phyloP scores from a whole-genome alignment of 768 basidiomycete species.

The Dictyophora rubrovolvata region DNA sequence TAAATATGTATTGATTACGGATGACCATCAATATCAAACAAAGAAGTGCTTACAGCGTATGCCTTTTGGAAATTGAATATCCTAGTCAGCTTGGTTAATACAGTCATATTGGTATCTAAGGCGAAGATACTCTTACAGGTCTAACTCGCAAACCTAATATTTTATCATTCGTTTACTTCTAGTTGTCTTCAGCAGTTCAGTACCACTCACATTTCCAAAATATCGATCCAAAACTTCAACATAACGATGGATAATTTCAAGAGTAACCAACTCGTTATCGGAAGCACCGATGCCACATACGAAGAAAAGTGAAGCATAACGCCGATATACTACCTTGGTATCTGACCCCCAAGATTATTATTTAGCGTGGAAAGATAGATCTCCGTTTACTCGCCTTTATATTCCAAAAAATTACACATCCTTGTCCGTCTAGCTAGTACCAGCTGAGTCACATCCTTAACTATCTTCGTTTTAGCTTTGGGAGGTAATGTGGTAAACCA shows the following conservation, averaged over 20 bases:
- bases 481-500: conserved; percentile 85
- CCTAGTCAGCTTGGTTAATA: conserved; percentile 26
- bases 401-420: conserved; percentile 96
- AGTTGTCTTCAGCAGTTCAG: no score
- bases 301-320: conserved; percentile 95
- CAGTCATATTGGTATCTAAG: not conserved
- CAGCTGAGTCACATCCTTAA: conserved; percentile 91
- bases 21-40: not conserved
- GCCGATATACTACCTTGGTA: conserved; percentile 84
- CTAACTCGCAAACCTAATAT: conserved; percentile 78
- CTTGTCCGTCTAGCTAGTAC: conserved; percentile 78
- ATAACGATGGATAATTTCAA: conserved; percentile 70
- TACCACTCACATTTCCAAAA: conserved; percentile 71
- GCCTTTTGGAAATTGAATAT: conserved; percentile 99
- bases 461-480: conserved; percentile 80
- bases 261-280: conserved; percentile 87
- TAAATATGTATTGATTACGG: conserved; percentile 18
- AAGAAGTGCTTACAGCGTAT: conserved; percentile 50
- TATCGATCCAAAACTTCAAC: conserved; percentile 36
- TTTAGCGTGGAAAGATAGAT: not conserved
- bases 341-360: conserved; percentile 27
- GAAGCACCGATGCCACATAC: conserved; percentile 71
- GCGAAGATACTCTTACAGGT: conserved; percentile 48
- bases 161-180: not conserved
- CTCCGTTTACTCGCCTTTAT: conserved; percentile 61